Evolutionary conservation across 2,329 filamentous ascomycete species (phyloP).

Genomic region (Nakataea oryzae): DNA sequence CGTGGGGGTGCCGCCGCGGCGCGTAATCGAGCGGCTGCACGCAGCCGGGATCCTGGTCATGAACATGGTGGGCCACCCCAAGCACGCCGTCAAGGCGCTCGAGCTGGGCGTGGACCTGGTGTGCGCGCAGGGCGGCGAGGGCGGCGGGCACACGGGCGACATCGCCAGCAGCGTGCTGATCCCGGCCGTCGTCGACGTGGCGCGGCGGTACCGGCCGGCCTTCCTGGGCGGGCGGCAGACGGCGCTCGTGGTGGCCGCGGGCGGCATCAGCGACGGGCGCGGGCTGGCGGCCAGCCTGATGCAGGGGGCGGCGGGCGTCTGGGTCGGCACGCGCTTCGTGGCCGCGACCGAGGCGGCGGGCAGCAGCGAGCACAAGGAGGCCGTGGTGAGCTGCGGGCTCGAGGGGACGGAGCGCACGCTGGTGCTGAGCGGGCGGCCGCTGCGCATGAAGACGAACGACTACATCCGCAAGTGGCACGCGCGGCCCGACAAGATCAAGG

Average conservation of each 20-base stretch:
- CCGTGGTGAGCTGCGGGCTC: slow-evolving; percentile 69
- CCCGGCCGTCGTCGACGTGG: slow-evolving; percentile 79
- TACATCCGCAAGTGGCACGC: slow-evolving; percentile 77
- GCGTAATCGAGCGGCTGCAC: slow-evolving; percentile 68
- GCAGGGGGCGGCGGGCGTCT: slow-evolving; percentile 80
- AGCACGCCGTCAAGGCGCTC: slow-evolving; percentile 82
- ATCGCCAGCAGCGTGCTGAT: slow-evolving; percentile 80
- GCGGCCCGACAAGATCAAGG: slow-evolving; percentile 62
- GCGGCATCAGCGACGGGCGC: slow-evolving; percentile 75
- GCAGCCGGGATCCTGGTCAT: slow-evolving; percentile 73
- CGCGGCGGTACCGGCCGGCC: slow-evolving; percentile 57
- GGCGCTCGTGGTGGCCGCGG: slow-evolving; percentile 79
- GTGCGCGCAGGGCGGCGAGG: slow-evolving; percentile 87
- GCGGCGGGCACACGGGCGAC: slow-evolving; percentile 85
- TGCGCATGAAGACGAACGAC: slow-evolving; percentile 72
- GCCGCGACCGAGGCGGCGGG: slow-evolving; percentile 73
- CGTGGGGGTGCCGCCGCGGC: slow-evolving; percentile 71
- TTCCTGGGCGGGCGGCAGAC: slow-evolving; percentile 55
- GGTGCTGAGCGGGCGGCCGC: slow-evolving; percentile 69
- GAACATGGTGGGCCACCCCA: slow-evolving; percentile 96
- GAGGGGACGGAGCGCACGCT: slow-evolving; percentile 75
- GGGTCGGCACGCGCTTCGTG: slow-evolving; percentile 91
- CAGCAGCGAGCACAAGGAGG: slow-evolving; percentile 71
- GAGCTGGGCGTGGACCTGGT: slow-evolving; percentile 82
- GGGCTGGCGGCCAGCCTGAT: slow-evolving; percentile 73